Conservation (phyloP, 73 alveolate species). For the Loxodes magnus region DNA sequence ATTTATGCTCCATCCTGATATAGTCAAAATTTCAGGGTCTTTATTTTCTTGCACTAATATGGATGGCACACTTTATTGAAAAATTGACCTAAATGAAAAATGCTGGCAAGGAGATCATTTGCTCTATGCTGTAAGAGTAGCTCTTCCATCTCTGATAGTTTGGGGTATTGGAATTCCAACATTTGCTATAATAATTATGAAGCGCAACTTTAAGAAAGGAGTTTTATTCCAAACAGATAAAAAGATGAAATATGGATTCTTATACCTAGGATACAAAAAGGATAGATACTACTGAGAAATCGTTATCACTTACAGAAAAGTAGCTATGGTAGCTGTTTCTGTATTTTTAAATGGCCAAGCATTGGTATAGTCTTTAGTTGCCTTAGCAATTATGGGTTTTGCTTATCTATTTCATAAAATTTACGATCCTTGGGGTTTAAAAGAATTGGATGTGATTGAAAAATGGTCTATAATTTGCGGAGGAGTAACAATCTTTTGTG, state of each 20-base stretch:
- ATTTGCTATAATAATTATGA: conserved; percentile 21
- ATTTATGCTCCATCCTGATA: conserved; percentile 20
- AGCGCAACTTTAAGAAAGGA: too few relatives aligned
- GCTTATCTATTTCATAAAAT: too few relatives aligned
- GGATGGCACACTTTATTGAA: conserved; percentile 14
- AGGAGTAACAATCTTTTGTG: too few relatives aligned
- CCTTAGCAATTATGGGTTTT: too few relatives aligned
- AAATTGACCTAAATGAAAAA: conserved; percentile 6
- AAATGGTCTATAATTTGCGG: too few relatives aligned
- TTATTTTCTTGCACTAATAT: conserved; percentile 19
- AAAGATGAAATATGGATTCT: conserved; percentile 24
- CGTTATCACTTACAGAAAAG: conserved; percentile 9
- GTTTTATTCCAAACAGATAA: too few relatives aligned
- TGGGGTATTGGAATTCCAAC: conserved; percentile 34
- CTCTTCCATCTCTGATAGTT: conserved; percentile 16
- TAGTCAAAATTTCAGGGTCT: conserved; percentile 12
- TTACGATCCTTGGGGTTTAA: too few relatives aligned
- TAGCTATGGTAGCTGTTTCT: not conserved
- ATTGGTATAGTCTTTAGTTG: too few relatives aligned
- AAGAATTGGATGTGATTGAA: too few relatives aligned
- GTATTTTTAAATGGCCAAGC: too few relatives aligned
- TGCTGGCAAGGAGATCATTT: conserved; percentile 26
- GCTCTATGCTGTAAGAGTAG: conserved; percentile 3
- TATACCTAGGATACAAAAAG: conserved; percentile 14
- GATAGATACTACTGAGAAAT: conserved; percentile 22